phyloP scores from a whole-genome alignment of 495 filamentous ascomycete species.

The Cryomyces antarcticus region DNA sequence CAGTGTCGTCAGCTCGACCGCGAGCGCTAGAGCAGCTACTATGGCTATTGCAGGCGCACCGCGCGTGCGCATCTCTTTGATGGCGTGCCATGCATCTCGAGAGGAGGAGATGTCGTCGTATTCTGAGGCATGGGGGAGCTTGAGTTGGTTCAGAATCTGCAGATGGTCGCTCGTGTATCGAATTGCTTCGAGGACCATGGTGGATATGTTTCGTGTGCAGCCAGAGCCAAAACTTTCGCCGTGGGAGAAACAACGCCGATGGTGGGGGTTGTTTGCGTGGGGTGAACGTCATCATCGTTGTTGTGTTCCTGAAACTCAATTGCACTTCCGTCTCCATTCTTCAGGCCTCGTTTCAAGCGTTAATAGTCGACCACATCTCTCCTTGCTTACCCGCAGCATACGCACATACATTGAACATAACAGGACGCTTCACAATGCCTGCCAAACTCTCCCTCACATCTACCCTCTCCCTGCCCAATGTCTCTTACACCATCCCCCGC shows the following conservation, averaged over 20 bases:
- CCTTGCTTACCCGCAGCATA: too few relatives aligned
- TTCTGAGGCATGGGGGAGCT: constrained; percentile 65
- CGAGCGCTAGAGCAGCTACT: constrained; percentile 73
- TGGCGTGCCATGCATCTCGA: constrained; percentile 78
- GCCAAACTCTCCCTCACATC: constrained; percentile 29
- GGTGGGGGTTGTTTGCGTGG: too few relatives aligned
- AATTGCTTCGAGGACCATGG: constrained; percentile 69
- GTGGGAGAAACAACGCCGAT: too few relatives aligned
- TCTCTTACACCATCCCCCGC: constrained; percentile 32
- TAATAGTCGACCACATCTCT: too few relatives aligned
- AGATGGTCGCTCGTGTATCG: constrained; percentile 60
- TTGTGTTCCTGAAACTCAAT: too few relatives aligned
- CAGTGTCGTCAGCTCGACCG: constrained; percentile 42
- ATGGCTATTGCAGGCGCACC: constrained; percentile 95
- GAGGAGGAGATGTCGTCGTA: constrained; percentile 55
- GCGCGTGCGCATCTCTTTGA: constrained; percentile 82
- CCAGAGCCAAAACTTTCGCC: too few relatives aligned
- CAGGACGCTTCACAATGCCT: not conserved
- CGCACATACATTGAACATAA: too few relatives aligned
- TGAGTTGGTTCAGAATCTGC: constrained; percentile 74
- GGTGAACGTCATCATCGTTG: too few relatives aligned
- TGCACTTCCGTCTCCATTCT: too few relatives aligned
- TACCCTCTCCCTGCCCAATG: constrained; percentile 33
- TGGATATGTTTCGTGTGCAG: not conserved
- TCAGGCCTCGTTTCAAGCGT: too few relatives aligned